Percentiles rank a stretch among this genome's conserved stretches.
Conservation (phyloP, 2,329 filamentous ascomycete species). For the Amesomyces nigricolor region DNA sequence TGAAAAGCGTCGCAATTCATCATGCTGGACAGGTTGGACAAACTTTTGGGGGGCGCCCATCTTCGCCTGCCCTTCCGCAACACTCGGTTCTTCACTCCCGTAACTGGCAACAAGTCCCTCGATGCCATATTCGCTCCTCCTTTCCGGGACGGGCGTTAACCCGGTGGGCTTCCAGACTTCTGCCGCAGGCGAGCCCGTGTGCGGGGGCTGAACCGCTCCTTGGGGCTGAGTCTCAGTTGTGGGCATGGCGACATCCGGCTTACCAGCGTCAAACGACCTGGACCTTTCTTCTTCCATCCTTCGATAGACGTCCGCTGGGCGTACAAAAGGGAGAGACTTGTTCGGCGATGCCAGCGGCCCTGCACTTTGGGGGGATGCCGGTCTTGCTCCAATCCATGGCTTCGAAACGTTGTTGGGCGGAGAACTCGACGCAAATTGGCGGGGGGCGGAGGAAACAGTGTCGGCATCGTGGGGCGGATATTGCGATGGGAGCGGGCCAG, state of each 20-base stretch:
- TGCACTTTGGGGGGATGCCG: constrained; percentile 36
- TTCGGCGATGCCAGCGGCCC: constrained; percentile 34
- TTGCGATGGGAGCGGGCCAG: constrained; percentile 33
- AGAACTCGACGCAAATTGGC: constrained; percentile 21
- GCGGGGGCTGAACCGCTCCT: constrained; percentile 2
- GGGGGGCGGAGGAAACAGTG: constrained; percentile 14
- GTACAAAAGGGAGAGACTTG: constrained; percentile 58
- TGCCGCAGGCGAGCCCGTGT: constrained; percentile 17
- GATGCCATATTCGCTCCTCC: constrained; percentile 54
- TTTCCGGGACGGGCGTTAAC: constrained; percentile 51
- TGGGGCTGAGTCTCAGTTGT: constrained; percentile 18
- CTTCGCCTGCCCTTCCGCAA: constrained; percentile 6
- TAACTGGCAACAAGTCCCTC: constrained; percentile 36
- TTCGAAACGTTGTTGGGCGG: constrained; percentile 27
- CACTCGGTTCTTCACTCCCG: constrained; percentile 12
- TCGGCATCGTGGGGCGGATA: constrained; percentile 47
- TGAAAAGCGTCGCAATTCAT: constrained; percentile 35
- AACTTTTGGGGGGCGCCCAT: not conserved
- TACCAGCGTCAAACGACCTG: constrained; percentile 51
- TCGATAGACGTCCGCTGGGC: constrained; percentile 73
- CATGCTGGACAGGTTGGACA: constrained; percentile 13
- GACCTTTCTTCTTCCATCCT: constrained; percentile 61
- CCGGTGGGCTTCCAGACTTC: constrained; percentile 31
- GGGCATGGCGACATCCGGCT: constrained; percentile 52
- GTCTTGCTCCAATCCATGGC: constrained; percentile 34